Percentiles rank a stretch among this genome's conserved stretches.
Evolutionary conservation across 331 rosid genomes (phyloP).

Genomic region (Quercus tomentella): DNA sequence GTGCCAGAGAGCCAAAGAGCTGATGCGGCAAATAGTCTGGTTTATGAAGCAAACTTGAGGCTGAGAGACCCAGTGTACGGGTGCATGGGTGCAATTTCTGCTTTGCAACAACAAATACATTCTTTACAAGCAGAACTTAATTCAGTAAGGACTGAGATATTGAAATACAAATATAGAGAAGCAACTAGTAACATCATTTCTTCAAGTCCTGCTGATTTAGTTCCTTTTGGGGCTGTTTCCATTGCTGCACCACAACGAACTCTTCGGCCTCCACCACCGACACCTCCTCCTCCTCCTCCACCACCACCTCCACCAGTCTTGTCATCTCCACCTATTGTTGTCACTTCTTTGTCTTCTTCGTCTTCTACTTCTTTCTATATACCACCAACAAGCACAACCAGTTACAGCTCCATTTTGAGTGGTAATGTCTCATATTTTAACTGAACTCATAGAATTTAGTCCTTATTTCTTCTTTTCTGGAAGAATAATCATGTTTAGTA

Average conservation of each 20-base stretch:
- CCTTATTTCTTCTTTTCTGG: not conserved
- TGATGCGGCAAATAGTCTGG: conserved; percentile 87
- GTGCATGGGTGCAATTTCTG: conserved; percentile 87
- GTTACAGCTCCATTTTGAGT: conserved; percentile 65
- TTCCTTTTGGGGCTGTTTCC: conserved; percentile 41
- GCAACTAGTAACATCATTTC: conserved; percentile 48
- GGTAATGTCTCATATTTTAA: conserved; percentile 63
- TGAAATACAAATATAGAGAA: conserved; percentile 60
- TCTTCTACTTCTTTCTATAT: conserved; percentile 63
- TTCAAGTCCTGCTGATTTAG: conserved; percentile 34
- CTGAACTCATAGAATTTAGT: not conserved
- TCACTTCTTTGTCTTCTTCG: conserved; percentile 58
- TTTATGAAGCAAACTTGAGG: conserved; percentile 85
- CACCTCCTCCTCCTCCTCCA: not conserved
- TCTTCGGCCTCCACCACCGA: conserved; percentile 4
- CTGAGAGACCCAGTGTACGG: conserved; percentile 91
- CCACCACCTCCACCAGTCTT: conserved; percentile 24
- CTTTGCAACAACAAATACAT: conserved; percentile 79
- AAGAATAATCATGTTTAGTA: not conserved
- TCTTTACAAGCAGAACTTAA: conserved; percentile 53
- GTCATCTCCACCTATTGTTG: conserved; percentile 34
- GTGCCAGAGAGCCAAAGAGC: conserved; percentile 77
- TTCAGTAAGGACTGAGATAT: conserved; percentile 48
- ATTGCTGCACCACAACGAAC: conserved; percentile 34
- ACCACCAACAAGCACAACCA: conserved; percentile 45